phyloP scores from a whole-genome alignment of 495 filamentous ascomycete species.

The Copromyces sp. region DNA sequence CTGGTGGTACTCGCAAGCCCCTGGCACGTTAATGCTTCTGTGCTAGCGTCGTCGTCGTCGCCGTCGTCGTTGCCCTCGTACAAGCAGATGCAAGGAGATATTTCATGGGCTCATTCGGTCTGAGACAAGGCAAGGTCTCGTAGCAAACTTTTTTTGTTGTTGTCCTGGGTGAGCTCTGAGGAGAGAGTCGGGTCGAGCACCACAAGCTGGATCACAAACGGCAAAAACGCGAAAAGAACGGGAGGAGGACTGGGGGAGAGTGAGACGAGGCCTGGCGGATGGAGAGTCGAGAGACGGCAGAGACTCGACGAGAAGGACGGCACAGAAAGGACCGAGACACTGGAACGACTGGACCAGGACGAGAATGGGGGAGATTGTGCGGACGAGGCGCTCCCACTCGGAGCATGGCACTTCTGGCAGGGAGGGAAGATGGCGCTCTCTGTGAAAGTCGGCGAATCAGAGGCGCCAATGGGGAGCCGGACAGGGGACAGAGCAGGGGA shows the following conservation, averaged over 20 bases:
- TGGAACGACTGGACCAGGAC: conserved; percentile 1
- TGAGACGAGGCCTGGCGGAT: conserved; percentile 1
- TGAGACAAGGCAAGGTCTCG: neutral
- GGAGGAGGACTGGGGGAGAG: conserved; percentile 1
- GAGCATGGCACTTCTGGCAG: conserved; percentile 7
- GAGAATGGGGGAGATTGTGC: conserved; percentile 16
- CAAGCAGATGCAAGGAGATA: neutral
- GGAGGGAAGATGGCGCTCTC: conserved; percentile 4
- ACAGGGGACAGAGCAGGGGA: conserved; percentile 2
- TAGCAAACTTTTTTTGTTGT: neutral
- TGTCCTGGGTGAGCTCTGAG: neutral
- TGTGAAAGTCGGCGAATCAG: conserved; percentile 19
- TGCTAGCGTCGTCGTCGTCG: conserved; percentile 1
- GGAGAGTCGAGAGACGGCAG: conserved; percentile 3
- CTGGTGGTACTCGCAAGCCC: conserved; percentile 14
- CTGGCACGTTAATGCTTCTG: conserved; percentile 9
- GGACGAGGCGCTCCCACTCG: conserved; percentile 5
- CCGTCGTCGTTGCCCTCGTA: neutral
- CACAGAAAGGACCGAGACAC: conserved; percentile 8
- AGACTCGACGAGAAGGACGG: conserved; percentile 2
- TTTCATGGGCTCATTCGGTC: neutral
- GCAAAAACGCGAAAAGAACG: neutral
- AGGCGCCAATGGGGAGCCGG: conserved; percentile 12
- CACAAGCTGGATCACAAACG: neutral
- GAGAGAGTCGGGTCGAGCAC: neutral